Evolutionary conservation across 768 basidiomycete species (phyloP).

Genomic region (Xerocomus spinulosus): DNA sequence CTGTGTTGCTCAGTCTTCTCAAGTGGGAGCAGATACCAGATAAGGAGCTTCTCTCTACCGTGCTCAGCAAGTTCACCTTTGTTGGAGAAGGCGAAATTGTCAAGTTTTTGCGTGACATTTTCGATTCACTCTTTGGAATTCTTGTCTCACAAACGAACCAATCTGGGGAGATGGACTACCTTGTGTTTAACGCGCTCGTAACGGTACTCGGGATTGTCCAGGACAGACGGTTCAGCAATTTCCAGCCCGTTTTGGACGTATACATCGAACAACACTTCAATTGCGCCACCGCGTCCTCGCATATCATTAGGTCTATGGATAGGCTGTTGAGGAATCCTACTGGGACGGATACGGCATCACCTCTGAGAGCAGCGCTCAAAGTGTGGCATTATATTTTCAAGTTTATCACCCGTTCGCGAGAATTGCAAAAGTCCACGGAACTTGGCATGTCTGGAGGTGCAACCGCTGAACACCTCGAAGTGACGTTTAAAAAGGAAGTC

Average conservation of each 20-base stretch:
- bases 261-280: slow-evolving; percentile 90
- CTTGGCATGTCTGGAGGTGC: slow-evolving; percentile 73
- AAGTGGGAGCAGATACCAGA: slow-evolving; percentile 74
- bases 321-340: slow-evolving; percentile 71
- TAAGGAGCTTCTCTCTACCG: slow-evolving; percentile 59
- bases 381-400: slow-evolving; percentile 98
- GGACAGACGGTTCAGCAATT: slow-evolving; percentile 92
- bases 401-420: slow-evolving; percentile 86
- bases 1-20: slow-evolving; percentile 72
- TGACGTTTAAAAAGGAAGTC: slow-evolving; percentile 80
- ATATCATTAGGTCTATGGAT: slow-evolving; percentile 86
- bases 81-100: slow-evolving; percentile 94
- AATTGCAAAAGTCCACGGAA: slow-evolving; percentile 80
- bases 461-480: slow-evolving; percentile 82
- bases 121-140: slow-evolving; percentile 90
- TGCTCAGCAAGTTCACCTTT: slow-evolving; percentile 83
- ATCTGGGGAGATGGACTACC: slow-evolving; percentile 71
- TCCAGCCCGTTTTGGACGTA: slow-evolving; percentile 87
- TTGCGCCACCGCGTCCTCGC: slow-evolving; percentile 73
- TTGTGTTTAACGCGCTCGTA: slow-evolving; percentile 88
- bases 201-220: slow-evolving; percentile 89
- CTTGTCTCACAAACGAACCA: slow-evolving; percentile 72
- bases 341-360: slow-evolving; percentile 65
- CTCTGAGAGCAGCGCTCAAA: slow-evolving; percentile 84
- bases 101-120: slow-evolving; percentile 86